Conservation (phyloP, 2,329 filamentous ascomycete genomes). For the Bisporella sp. region DNA sequence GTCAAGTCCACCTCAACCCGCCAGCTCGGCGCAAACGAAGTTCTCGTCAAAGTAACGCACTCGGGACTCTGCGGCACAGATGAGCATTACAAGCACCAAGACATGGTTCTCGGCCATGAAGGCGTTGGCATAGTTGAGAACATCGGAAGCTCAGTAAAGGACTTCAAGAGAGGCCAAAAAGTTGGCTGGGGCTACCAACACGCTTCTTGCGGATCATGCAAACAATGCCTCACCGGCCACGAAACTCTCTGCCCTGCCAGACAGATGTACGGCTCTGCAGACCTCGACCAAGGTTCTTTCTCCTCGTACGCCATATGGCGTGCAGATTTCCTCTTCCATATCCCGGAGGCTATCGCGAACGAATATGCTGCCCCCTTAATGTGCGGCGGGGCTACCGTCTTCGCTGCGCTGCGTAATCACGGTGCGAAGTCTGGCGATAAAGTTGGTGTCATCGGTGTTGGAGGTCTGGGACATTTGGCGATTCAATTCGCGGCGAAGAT, state of each 20-base stretch:
- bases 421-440: conserved; percentile 25
- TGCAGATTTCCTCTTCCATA: conserved; percentile 30
- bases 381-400: conserved; percentile 37
- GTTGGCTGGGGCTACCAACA: conserved; percentile 39
- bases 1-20: conserved; percentile 37
- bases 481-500: conserved; percentile 55
- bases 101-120: conserved; percentile 39
- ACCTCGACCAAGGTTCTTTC: conserved; percentile 41
- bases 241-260: conserved; percentile 34
- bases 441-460: conserved; percentile 43
- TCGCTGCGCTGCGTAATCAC: conserved; percentile 23
- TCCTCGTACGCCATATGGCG: conserved; percentile 30
- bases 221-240: conserved; percentile 34
- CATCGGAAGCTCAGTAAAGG: conserved; percentile 31
- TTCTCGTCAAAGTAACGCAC: conserved; percentile 54
- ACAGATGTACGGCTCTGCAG: conserved; percentile 33
- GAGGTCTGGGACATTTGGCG: conserved; percentile 54
- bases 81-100: conserved; percentile 26
- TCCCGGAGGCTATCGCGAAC: conserved; percentile 30
- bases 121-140: conserved; percentile 35
- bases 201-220: conserved; percentile 34
- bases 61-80: conserved; percentile 60
- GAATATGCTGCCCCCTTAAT: conserved; percentile 36
- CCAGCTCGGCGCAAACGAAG: conserved; percentile 41
- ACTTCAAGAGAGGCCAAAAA: conserved; percentile 34